Base-by-base conservation (phyloP, 2,329 filamentous ascomycete genomes). In the Microcera coccophila region DNA sequence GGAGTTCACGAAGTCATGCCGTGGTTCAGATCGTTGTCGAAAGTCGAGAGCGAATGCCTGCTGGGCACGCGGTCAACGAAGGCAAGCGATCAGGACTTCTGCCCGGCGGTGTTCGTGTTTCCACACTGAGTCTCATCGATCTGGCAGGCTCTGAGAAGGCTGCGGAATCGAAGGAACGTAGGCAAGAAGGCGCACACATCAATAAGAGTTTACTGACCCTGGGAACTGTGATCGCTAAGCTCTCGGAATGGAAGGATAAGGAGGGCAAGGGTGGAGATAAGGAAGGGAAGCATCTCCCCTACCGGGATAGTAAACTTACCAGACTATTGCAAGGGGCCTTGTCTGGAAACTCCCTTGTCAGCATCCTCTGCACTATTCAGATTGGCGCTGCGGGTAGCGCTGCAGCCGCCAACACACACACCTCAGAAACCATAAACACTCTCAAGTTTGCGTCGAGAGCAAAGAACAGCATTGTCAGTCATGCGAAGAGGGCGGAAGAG, bases 11-110 rank as follows among this genome's bases (percentile, higher is more conserved):
- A 69, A 96, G 90, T 78, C 93, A 98, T 61, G 93, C 93, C 0
- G 93, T 98, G 16, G 93, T 98, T 28, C 93, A 98, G 65, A 98
- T 98, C 55, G 91, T 98, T 2, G 93, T 98, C 11, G 93, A 98
- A 65, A 96, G 90, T 62, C 81, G 93, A 64, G 91, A 96, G 65
- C 85, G 93, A 36, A 80, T 84, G 32, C 81, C 87, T 1, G 74
- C 76, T 9, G 72, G 68, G 5, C 50, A 64, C 2, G 49, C 47
- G 10, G 47, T 50, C 5, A 49, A 39, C 2, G 65, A 67, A 11
- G 78, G 73, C 58, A 87, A 87, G 61, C 78, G 87, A 38, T 78
- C 84, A 2, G 83, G 75, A 4, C 73, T 93, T 34, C 65, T 81
- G 17, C 90, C 91, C 1, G 91, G 91, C 38, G 93, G 93, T 45